Percentiles rank a stretch among this genome's conserved stretches.
Conservation (phyloP, 768 basidiomycete genomes). For the Boletales sp. region DNA sequence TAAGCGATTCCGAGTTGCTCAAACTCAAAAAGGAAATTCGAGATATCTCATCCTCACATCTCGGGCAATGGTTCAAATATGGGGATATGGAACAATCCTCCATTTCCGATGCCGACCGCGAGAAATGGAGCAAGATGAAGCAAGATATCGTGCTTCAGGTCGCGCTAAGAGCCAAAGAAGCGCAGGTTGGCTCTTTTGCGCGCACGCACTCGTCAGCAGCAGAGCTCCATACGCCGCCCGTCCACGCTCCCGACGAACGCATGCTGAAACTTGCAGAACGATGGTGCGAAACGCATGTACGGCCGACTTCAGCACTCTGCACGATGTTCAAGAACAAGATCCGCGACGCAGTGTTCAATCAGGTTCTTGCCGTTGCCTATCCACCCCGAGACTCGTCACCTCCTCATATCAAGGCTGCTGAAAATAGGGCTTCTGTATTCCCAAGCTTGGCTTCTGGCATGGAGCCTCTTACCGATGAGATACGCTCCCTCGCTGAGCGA, state of each 20-base stretch:
- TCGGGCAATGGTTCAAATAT: conserved; percentile 56
- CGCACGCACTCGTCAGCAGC: conserved; percentile 22
- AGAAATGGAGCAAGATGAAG: conserved; percentile 53
- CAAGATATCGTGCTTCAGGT: conserved; percentile 74
- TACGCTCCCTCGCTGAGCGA: conserved; percentile 60
- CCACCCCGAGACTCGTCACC: conserved; percentile 41
- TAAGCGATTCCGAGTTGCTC: conserved; percentile 52
- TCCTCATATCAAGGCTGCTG: conserved; percentile 26
- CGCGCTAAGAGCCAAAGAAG: conserved; percentile 61
- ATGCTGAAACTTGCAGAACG: conserved; percentile 59
- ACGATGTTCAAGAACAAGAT: conserved; percentile 60
- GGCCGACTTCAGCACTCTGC: conserved; percentile 54
- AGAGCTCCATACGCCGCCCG: conserved; percentile 21
- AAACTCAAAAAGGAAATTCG: conserved; percentile 73
- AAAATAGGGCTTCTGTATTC: conserved; percentile 12
- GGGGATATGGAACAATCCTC: conserved; percentile 23
- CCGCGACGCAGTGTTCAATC: conserved; percentile 58
- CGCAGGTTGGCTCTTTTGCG: conserved; percentile 25
- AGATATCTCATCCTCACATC: conserved; percentile 55
- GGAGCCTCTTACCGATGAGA: conserved; percentile 69
- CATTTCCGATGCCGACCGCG: conserved; percentile 37
- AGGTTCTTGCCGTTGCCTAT: conserved; percentile 52
- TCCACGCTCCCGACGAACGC: conserved; percentile 43
- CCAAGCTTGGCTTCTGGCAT: conserved; percentile 50
- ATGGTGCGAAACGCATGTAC: conserved; percentile 72